Evolutionary conservation across 495 filamentous ascomycete species (phyloP), one percentile per base, ranked within the genome.

Genomic region (Penicillium subrubescens): DNA sequence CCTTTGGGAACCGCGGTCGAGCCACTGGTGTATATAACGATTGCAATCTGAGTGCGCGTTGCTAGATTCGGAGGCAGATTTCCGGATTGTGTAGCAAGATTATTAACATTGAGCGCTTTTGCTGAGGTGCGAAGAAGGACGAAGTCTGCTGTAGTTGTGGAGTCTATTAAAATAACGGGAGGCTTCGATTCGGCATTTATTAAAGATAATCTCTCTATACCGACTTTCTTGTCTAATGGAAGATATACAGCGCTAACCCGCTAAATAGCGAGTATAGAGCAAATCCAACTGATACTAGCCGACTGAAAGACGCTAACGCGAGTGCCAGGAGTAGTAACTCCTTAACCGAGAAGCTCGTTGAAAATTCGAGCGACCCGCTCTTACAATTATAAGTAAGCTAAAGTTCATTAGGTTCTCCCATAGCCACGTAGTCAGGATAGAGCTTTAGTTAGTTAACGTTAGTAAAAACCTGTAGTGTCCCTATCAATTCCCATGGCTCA

Each of bases 251-350:
- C 79, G 0, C 84, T 86, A 34, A 84, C 23, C 0, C 78, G 72
- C 63, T 82, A 54, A 46, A 88, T 82, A 8, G 83, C 86, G 0
- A 88, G 76, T 29, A 88, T 60, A 0, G 85, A 86, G 21, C 68
- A 79, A 14, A 83, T 67, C 79, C 77, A 85, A 43, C 86, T 76
- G 0, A 72, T 11, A 2, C 67, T 29, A 0, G 86, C 65, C 15
- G 76, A 59, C 46, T 67, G 63, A 6, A 66, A 67, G 4, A 69
- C 60, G 3, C 60, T 60, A 27, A 69, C 46, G 6, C 57, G 56
- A 12, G 56, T 43, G 5, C 52, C 37, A 58, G 19, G 1, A 4
- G 35, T 29, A 4, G 35, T 29, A 15, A 73, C 25, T 25, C 69
- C 66, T 64, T 34, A 35, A 10, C 34, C 41, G 6, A 61, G 21